Evolutionary conservation across 768 basidiomycete genomes (phyloP).

Genomic region (Russula emetica): DNA sequence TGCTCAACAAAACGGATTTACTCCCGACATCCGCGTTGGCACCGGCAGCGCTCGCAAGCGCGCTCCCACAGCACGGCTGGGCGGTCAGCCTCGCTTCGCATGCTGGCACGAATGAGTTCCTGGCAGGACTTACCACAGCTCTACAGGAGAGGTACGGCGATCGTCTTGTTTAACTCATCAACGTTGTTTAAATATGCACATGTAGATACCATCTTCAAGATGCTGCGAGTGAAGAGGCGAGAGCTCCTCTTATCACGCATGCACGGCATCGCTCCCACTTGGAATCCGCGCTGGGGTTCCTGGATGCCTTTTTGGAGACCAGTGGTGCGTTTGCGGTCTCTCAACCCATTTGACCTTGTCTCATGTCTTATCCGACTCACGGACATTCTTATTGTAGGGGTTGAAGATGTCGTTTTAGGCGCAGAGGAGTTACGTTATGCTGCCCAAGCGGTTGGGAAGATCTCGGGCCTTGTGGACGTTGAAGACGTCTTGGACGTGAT

Average conservation of each 20-base stretch:
- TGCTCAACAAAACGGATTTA: conserved; percentile 80
- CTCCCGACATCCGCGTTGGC: conserved; percentile 27
- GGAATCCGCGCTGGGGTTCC: conserved; percentile 54
- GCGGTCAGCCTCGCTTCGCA: conserved; percentile 56
- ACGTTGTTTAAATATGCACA: neutral
- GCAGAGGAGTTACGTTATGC: conserved; percentile 90
- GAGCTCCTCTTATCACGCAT: conserved; percentile 68
- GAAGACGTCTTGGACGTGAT: conserved; percentile 82
- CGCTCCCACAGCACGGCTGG: conserved; percentile 41
- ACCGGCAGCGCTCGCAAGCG: neutral
- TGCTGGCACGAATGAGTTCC: conserved; percentile 53
- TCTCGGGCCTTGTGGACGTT: conserved; percentile 75
- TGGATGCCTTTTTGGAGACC: conserved; percentile 56
- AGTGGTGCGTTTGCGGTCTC: conserved; percentile 34
- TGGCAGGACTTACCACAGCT: conserved; percentile 51
- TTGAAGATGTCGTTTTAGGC: conserved; percentile 71
- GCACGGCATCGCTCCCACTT: conserved; percentile 76
- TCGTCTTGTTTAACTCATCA: neutral
- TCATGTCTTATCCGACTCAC: conserved; percentile 5
- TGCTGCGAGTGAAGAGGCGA: conserved; percentile 29
- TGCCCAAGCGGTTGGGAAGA: conserved; percentile 72
- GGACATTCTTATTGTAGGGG: conserved; percentile 37
- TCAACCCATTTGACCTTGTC: neutral
- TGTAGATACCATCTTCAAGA: conserved; percentile 25
- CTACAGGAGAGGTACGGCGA: conserved; percentile 47